Evolutionary conservation across 164 flowering plant genomes (phyloP), one percentile per base, ranked within the genome.

Genomic region (Chimonanthus praecox): DNA sequence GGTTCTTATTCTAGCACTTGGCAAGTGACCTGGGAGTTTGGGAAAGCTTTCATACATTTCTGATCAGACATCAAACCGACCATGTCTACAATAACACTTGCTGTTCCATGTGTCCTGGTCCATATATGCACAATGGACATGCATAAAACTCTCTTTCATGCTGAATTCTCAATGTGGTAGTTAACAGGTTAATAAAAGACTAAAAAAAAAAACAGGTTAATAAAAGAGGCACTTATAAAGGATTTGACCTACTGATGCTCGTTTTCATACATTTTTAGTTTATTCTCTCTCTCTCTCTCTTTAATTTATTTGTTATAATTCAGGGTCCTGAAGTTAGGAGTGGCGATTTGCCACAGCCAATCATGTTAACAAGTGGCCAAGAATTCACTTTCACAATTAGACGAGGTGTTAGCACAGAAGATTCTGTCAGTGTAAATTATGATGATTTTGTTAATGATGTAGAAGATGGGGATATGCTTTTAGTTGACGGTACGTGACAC

Each of bases 281-380:
- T 66, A 43, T 6, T 63, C 33, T 33, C 33, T 33, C 33, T 33
- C 33, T 18, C n/a, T 44, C 45, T 46, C 68, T 66, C 68, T 66
- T 44, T 44, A 33, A 54, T 58, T 51, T 49, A 20, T 63, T 73
- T 73, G 60, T 61, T 71, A 18, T 70, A 46, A 68, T 67, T 47
- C 84, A 96, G 99, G 99, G 99, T 20, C 99, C 99, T 49, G 99
- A 96, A 82, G 98, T 92, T 63, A 87, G 99, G 76, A 96, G 99
- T 78, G 99, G 99, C n/a, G 99, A 96, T 76, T 82, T 96, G 83
- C 98, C 97, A 70, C 90, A 96, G 77, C 98, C 99, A 60, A 86
- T 96, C 71, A 85, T 21, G 5, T 81, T 96, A 76, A 43, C 58
- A 72, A 64, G 70, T 83, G 99, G 99, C 21, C 95, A 96, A 74